Percentiles rank a stretch among this genome's conserved stretches.
These are phyloP conservation scores for Citrus unshiu DNA, from an alignment of 345 rosid genomes.

Conservation along the genomic window DNA sequence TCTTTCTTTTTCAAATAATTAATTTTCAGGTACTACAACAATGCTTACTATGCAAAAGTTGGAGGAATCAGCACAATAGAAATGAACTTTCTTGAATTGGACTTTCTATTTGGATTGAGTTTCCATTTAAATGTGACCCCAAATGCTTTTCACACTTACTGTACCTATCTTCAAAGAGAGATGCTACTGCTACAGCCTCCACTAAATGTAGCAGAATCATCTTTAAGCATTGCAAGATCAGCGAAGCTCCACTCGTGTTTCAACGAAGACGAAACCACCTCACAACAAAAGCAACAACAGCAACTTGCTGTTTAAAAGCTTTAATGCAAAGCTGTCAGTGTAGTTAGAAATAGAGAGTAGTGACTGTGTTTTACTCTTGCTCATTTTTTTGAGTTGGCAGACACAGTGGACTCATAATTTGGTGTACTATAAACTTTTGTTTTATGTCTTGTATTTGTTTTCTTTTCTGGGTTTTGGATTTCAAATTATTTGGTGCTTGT, in stretches of 20 bases:
- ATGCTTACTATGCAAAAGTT: slow-evolving; percentile 88
- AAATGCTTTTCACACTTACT: slow-evolving; percentile 63
- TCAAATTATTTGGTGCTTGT: slow-evolving; percentile 15
- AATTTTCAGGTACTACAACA: slow-evolving; percentile 63
- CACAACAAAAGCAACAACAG: slow-evolving; percentile 59
- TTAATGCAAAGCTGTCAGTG: background rate
- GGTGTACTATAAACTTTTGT: slow-evolving; percentile 9
- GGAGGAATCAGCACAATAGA: slow-evolving; percentile 86
- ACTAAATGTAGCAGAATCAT: slow-evolving; percentile 18
- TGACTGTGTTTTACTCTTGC: slow-evolving; percentile 5
- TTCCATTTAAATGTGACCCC: slow-evolving; percentile 82
- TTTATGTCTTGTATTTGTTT: slow-evolving; percentile 3
- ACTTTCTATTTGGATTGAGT: slow-evolving; percentile 78
- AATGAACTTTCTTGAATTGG: slow-evolving; percentile 84
- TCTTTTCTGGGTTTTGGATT: slow-evolving; percentile 22
- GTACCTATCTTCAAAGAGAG: slow-evolving; percentile 63
- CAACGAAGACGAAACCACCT: slow-evolving; percentile 61
- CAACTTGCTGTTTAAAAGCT: slow-evolving; percentile 51
- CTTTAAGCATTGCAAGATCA: slow-evolving; percentile 26
- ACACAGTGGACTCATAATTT: background rate
- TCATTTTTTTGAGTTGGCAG: slow-evolving; percentile 9
- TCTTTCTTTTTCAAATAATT: background rate
- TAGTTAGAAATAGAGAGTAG: slow-evolving; percentile 27
- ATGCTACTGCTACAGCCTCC: slow-evolving; percentile 57
- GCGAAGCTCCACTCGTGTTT: slow-evolving; percentile 40